A percentile compares a stretch with the other conserved stretches of the same genome.
Evolutionary conservation across 108 stramenopile genomes (phyloP).

Genomic region (Phaeodactylum tricornutum): DNA sequence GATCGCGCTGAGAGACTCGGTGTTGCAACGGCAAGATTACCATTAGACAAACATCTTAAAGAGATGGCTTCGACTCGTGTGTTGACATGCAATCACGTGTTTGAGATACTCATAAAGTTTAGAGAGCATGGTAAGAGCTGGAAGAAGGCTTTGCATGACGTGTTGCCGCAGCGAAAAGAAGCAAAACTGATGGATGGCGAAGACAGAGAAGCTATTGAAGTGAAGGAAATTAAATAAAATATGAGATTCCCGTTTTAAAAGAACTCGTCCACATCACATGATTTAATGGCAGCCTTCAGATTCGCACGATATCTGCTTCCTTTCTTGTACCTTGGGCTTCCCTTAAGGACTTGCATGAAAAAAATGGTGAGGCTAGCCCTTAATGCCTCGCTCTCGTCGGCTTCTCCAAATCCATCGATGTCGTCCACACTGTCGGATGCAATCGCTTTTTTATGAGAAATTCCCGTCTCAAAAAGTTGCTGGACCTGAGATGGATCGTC

Average conservation of each 20-base stretch:
- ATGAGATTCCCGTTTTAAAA: background rate
- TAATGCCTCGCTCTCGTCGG: constrained; percentile 30
- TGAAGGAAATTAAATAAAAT: background rate
- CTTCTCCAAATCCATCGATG: constrained; percentile 11
- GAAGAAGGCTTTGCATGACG: constrained; percentile 49
- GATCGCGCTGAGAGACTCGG: constrained; percentile 50
- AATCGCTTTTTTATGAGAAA: constrained; percentile 12
- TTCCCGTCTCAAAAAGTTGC: constrained; percentile 27
- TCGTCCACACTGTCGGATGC: constrained; percentile 16
- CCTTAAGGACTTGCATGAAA: constrained; percentile 68
- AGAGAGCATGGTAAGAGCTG: constrained; percentile 54
- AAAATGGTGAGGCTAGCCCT: constrained; percentile 66
- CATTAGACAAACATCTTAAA: constrained; percentile 44
- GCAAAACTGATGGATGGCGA: constrained; percentile 21
- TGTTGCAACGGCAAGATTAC: constrained; percentile 60
- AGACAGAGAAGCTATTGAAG: background rate
- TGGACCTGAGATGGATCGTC: constrained; percentile 31
- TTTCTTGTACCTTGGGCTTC: constrained; percentile 74
- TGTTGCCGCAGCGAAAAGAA: constrained; percentile 64
- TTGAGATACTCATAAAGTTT: constrained; percentile 67
- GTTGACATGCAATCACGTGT: constrained; percentile 76
- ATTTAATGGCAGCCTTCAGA: constrained; percentile 61
- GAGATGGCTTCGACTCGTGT: constrained; percentile 49
- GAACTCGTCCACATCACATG: constrained; percentile 32
- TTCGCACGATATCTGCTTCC: constrained; percentile 61